Conservation (phyloP, 164 flowering plant genomes). For the Kingdonia uniflora region DNA sequence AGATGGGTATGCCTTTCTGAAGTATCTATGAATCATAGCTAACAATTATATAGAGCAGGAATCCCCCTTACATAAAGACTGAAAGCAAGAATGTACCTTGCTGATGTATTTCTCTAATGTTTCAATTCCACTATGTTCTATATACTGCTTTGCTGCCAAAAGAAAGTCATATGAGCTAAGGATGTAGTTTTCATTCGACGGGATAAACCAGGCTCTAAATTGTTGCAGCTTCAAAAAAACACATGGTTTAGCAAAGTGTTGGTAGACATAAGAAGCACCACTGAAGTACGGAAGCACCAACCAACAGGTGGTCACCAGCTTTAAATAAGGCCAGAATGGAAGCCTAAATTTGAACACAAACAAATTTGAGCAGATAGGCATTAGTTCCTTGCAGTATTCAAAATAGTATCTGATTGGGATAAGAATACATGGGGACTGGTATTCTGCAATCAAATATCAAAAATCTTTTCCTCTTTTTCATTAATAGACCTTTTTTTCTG, state of each 20-base stretch:
- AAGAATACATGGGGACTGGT: no score
- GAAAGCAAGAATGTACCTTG: slow-evolving; percentile 24
- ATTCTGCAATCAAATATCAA: no score
- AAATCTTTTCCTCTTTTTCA: no score
- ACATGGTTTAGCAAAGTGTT: slow-evolving; percentile 32
- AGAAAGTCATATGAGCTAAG: slow-evolving; percentile 48
- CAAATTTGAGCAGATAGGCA: background rate
- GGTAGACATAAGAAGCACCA: slow-evolving; percentile 55
- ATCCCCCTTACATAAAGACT: no score
- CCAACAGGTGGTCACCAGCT: slow-evolving; percentile 38
- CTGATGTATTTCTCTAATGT: slow-evolving; percentile 35
- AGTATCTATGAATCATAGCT: no score
- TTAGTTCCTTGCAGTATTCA: no score
- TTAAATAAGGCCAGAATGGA: slow-evolving; percentile 49
- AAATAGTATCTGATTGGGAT: no score
- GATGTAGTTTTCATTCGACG: slow-evolving; percentile 32
- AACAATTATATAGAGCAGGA: no score
- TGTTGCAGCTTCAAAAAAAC: slow-evolving; percentile 26
- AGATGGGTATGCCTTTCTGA: no score
- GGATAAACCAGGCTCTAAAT: slow-evolving; percentile 46
- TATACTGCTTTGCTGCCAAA: slow-evolving; percentile 57
- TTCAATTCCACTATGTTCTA: slow-evolving; percentile 45
- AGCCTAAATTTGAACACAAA: slow-evolving; percentile 26
- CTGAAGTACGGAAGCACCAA: slow-evolving; percentile 46
- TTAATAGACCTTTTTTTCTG: no score